phyloP scores from a whole-genome alignment of 345 rosid species.

The Erodium maritimum region DNA sequence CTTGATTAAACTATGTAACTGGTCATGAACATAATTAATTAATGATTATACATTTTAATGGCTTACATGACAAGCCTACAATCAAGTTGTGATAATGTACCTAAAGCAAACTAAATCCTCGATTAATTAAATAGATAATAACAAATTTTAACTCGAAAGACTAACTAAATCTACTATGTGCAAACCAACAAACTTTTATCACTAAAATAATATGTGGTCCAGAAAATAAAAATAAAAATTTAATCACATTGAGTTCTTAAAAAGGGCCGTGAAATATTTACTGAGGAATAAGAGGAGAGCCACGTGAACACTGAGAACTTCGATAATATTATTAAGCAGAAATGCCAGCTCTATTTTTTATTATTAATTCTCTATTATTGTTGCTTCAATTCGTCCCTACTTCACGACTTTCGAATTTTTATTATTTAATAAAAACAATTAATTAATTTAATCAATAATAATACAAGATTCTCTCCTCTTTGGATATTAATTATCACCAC shows the following conservation, averaged over 20 bases:
- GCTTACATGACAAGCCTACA: no score
- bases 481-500: background rate
- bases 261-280: no score
- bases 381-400: slow-evolving; percentile 28
- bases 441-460: slow-evolving; percentile 1
- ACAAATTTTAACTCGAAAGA: background rate
- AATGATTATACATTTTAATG: no score
- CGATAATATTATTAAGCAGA: slow-evolving; percentile 9
- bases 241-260: background rate
- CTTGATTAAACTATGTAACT: no score
- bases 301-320: slow-evolving; percentile 9
- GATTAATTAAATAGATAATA: background rate
- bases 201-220: slow-evolving; percentile 1
- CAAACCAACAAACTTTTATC: background rate
- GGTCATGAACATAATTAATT: no score
- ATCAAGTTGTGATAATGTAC: background rate
- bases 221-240: slow-evolving; percentile 1
- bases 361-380: slow-evolving; percentile 9
- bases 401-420: slow-evolving; percentile 15
- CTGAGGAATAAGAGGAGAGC: no score
- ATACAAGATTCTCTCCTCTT: background rate
- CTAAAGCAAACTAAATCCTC: background rate
- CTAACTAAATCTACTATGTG: slow-evolving; percentile 9
- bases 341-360: slow-evolving; percentile 25
- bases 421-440: background rate